Conservation (phyloP, 805 yeast species). For the Middelhovenomyces tepae region DNA sequence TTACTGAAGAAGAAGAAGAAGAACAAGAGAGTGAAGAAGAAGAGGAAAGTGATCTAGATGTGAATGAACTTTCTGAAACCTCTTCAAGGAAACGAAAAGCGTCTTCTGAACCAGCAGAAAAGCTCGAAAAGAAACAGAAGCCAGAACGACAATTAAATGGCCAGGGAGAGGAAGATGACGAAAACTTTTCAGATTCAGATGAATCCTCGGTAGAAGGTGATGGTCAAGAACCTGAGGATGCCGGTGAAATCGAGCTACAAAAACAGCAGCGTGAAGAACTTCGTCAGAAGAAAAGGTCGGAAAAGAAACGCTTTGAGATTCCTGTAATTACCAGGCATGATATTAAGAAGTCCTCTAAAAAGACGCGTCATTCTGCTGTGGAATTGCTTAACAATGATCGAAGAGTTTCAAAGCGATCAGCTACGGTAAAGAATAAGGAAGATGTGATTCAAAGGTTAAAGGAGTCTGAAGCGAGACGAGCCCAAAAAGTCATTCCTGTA, state of each 20-base stretch:
- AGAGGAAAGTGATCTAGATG: conserved; percentile 4
- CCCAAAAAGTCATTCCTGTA: conserved; percentile 29
- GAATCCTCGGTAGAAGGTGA: conserved; percentile 37
- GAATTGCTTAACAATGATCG: conserved; percentile 45
- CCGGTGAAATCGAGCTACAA: conserved; percentile 57
- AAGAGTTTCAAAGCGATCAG: conserved; percentile 65
- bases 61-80: no score
- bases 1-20: conserved; percentile 15
- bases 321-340: conserved; percentile 12
- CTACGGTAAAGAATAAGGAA: conserved; percentile 70
- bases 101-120: conserved; percentile 5
- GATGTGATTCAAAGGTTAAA: conserved; percentile 66
- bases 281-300: conserved; percentile 19
- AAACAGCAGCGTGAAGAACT: conserved; percentile 30
- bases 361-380: conserved; percentile 25
- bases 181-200: conserved; percentile 41
- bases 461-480: conserved; percentile 54
- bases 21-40: conserved; percentile 15
- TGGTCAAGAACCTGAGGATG: conserved; percentile 43
- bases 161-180: conserved; percentile 30
- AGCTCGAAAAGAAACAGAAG: conserved; percentile 7
- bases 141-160: conserved; percentile 3
- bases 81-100: background rate
- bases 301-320: conserved; percentile 22
- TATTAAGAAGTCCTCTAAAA: conserved; percentile 7